phyloP scores from a whole-genome alignment of 345 rosid genomes.

The Durio zibethinus region DNA sequence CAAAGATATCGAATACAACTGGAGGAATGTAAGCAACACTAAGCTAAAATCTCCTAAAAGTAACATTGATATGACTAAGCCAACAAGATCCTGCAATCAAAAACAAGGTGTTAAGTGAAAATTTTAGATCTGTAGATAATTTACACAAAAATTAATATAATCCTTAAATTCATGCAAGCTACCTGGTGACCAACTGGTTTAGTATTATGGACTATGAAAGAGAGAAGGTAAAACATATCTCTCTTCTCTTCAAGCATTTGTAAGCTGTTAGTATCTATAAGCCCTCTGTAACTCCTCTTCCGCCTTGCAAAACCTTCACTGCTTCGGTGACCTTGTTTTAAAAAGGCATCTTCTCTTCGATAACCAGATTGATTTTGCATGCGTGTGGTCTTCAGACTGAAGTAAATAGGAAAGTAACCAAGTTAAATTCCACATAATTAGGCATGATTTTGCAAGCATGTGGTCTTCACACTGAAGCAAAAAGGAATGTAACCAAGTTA shows the following conservation, averaged over 20 bases:
- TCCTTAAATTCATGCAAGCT: conserved; percentile 7
- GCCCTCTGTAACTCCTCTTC: conserved; percentile 54
- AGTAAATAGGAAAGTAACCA: conserved; percentile 21
- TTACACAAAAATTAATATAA: background rate
- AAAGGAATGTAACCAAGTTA: conserved; percentile 27
- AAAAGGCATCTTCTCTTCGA: conserved; percentile 42
- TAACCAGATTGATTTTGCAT: conserved; percentile 39
- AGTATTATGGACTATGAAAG: conserved; percentile 84
- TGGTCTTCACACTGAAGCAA: conserved; percentile 40
- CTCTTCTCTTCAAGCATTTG: conserved; percentile 82
- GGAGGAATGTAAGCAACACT: conserved; percentile 94
- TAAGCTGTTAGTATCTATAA: conserved; percentile 69
- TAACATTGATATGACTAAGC: conserved; percentile 91
- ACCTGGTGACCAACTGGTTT: conserved; percentile 99
- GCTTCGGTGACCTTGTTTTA: conserved; percentile 42
- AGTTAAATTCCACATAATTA: conserved; percentile 23
- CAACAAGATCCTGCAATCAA: conserved; percentile 87
- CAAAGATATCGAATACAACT: conserved; percentile 92
- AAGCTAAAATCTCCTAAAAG: conserved; percentile 98
- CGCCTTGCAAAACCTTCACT: conserved; percentile 44
- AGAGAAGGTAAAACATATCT: conserved; percentile 77
- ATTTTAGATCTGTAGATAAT: background rate
- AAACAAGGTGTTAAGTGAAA: conserved; percentile 13
- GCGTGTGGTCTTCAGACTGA: conserved; percentile 36
- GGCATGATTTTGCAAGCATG: too few relatives aligned